Evolutionary conservation across 2,329 filamentous ascomycete genomes (phyloP), one percentile per base, ranked within the genome.

Genomic region (Diaporthe vaccinii): DNA sequence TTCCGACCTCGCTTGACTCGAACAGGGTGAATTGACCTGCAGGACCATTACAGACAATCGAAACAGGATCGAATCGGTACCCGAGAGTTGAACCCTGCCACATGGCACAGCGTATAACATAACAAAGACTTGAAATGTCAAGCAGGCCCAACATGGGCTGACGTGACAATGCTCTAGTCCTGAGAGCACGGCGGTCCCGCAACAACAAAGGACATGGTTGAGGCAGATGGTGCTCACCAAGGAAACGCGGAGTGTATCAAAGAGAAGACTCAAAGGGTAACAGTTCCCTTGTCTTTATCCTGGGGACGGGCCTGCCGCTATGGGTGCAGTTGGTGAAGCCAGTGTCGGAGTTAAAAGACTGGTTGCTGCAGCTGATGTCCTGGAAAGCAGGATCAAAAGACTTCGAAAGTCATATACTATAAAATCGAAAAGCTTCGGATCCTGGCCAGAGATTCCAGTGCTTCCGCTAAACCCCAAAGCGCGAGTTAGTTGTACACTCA

Each of bases 141-240:
- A 65, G 49, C 34, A 34, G 12, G 14, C 44, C 3, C 20, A 17
- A 15, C 7, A 39, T 25, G 59, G 25, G 34, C n/a, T 25, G 34
- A 8, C 5, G 14, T n/a, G 12, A 73, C 71, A 73, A 73, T 55
- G 36, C 8, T 17, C 17, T 73, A 65, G 49, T 73, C 20, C 25
- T 58, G 46, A 44, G 46, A 39, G 34, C 15, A 25, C 46, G 44
- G 58, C 25, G 10, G 15, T 25, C 15, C 9, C 58, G 36, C 36
- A 57, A 73, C 28, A 72, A 72, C 71, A 73, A 73, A 73, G 71
- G 36, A 28, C 5, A 55, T 53, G 46, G 71, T 57, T 20, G 34
- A 57, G 20, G 7, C 70, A 73, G 44, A 36, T n/a, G 20, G 31
- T 57, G 36, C 15, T 41, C 58, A 65, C 46, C 58, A 57, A 62